phyloP scores from a whole-genome alignment of 805 yeast species.

The Gaillardinia entomophila region DNA sequence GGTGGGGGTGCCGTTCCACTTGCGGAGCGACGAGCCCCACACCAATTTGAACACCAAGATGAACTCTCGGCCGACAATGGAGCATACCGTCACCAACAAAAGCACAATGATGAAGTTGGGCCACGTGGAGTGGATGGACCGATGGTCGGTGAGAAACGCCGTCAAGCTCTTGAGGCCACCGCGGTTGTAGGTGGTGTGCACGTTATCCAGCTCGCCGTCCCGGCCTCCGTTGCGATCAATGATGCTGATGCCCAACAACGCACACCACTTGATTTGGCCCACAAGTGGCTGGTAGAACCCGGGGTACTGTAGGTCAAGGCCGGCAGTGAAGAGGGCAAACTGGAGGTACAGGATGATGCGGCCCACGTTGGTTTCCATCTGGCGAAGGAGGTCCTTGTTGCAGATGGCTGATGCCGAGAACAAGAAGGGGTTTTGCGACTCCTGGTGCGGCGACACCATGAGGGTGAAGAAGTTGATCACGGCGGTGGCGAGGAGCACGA shows the following conservation, averaged over 20 bases:
- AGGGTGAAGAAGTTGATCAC: slow-evolving; percentile 34
- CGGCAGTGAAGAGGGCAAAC: slow-evolving; percentile 52
- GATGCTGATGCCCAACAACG: slow-evolving; percentile 36
- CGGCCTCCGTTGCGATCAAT: slow-evolving; percentile 6
- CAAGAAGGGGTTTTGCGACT: slow-evolving; percentile 48
- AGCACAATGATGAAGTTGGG: slow-evolving; percentile 36
- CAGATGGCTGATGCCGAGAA: slow-evolving; percentile 53
- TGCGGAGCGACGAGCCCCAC: slow-evolving; percentile 2
- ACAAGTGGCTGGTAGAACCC: slow-evolving; percentile 56
- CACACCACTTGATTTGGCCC: slow-evolving; percentile 49
- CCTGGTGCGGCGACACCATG: slow-evolving; percentile 53
- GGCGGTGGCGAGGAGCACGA: slow-evolving; percentile 36
- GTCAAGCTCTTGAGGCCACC: slow-evolving; percentile 38
- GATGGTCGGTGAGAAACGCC: slow-evolving; percentile 19
- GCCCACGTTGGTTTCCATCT: slow-evolving; percentile 48
- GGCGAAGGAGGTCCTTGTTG: slow-evolving; percentile 48
- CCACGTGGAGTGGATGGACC: slow-evolving; percentile 30
- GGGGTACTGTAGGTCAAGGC: slow-evolving; percentile 51
- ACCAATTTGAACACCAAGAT: slow-evolving; percentile 14
- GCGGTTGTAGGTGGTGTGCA: slow-evolving; percentile 35
- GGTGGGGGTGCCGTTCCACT: slow-evolving; percentile 1
- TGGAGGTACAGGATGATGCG: slow-evolving; percentile 52
- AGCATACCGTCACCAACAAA: slow-evolving; percentile 18
- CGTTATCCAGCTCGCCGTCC: slow-evolving; percentile 20
- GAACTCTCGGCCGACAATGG: slow-evolving; percentile 15